Conservation (phyloP, 805 yeast species). For the Hanseniaspora singularis region DNA sequence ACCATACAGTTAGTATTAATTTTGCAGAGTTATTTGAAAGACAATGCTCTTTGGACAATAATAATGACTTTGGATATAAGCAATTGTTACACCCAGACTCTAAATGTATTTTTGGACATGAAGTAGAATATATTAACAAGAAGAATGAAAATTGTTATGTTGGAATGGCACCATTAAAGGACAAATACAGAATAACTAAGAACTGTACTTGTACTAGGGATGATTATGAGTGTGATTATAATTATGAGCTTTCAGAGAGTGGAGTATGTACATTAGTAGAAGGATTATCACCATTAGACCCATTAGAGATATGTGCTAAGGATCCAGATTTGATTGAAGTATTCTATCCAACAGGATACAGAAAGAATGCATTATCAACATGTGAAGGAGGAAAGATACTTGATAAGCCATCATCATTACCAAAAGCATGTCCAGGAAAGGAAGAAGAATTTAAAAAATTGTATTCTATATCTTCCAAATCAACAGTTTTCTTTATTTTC, state of each 20-base stretch:
- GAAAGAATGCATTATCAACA: conserved; percentile 72
- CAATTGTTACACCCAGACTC: conserved; percentile 46
- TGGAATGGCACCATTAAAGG: conserved; percentile 46
- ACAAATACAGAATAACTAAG: conserved; percentile 44
- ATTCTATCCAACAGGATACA: conserved; percentile 84
- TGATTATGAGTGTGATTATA: conserved; percentile 91
- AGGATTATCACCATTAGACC: conserved; percentile 59
- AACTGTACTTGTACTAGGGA: conserved; percentile 76
- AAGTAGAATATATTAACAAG: conserved; percentile 47
- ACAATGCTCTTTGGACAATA: conserved; percentile 43
- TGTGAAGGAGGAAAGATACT: conserved; percentile 70
- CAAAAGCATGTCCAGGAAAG: conserved; percentile 81
- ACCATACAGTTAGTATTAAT: conserved; percentile 42
- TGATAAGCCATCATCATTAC: conserved; percentile 41
- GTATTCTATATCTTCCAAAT: conserved; percentile 44
- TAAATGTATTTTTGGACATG: conserved; percentile 63
- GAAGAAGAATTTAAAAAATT: conserved; percentile 46
- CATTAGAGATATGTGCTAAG: conserved; percentile 44
- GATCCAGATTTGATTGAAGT: conserved; percentile 50
- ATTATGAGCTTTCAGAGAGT: conserved; percentile 54
- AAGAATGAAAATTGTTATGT: conserved; percentile 51
- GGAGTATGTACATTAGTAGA: conserved; percentile 78
- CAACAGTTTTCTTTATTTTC: conserved; percentile 41
- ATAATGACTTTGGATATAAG: conserved; percentile 54
- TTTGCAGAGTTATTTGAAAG: conserved; percentile 41